phyloP scores from a whole-genome alignment of 495 filamentous ascomycete species.

The Glutinoglossum americanum region DNA sequence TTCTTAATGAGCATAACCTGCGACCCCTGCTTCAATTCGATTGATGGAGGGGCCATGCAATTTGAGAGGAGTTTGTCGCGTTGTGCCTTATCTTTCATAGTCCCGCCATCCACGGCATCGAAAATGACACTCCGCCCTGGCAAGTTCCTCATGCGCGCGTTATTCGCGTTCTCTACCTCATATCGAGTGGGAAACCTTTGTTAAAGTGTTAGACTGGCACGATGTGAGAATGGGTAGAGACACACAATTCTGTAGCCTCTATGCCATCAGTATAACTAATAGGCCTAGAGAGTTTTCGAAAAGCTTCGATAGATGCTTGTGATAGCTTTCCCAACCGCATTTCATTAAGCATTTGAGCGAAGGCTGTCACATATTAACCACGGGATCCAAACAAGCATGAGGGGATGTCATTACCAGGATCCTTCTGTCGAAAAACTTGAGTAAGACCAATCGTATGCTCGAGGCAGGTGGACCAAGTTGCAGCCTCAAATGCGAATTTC shows the following conservation, averaged over 20 bases:
- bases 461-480: constrained; percentile 76
- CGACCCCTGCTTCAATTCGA: constrained; percentile 72
- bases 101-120: constrained; percentile 53
- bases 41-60: constrained; percentile 70
- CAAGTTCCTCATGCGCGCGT: constrained; percentile 44
- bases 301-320: constrained; percentile 43
- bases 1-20: constrained; percentile 99
- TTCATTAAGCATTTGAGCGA: constrained; percentile 89
- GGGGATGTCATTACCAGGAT: constrained; percentile 37
- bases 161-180: constrained; percentile 81
- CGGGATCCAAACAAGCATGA: background rate
- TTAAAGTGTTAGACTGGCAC: constrained; percentile 3
- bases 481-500: constrained; percentile 84
- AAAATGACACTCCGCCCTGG: constrained; percentile 46
- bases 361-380: constrained; percentile 27
- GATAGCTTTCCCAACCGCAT: constrained; percentile 76
- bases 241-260: constrained; percentile 73
- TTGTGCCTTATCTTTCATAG: constrained; percentile 35
- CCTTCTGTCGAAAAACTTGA: constrained; percentile 87
- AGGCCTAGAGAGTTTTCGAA: constrained; percentile 46
- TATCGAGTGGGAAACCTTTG: constrained; percentile 65
- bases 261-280: constrained; percentile 54
- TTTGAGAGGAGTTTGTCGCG: constrained; percentile 64
- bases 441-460: constrained; percentile 91
- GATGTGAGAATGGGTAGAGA: background rate